Evolutionary conservation across 495 filamentous ascomycete genomes (phyloP), one percentile per base, ranked within the genome.

Genomic region (Friedmanniomyces simplex): DNA sequence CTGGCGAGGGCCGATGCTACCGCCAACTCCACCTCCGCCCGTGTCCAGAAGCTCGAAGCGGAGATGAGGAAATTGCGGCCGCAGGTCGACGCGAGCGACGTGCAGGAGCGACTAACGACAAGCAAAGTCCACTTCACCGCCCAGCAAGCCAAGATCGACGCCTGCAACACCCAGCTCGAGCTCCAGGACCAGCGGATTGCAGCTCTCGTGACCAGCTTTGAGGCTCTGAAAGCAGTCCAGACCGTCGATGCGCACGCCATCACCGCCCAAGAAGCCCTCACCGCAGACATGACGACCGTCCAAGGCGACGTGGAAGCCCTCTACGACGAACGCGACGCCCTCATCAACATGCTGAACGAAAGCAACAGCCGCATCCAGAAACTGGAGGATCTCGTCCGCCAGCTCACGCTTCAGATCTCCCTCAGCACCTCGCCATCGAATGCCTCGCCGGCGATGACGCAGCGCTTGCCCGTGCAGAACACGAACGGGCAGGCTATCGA

Each of bases 331-430:
- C 49, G 41, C 16, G 57, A 59, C 18, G 50, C 49, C 18, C 18
- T 59, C 12, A 18, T 42, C 18, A 25, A 12, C n/a, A 18, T 26
- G 39, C 37, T 53, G 36, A n/a, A 47, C 1, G 14, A 52, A 14
- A 34, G 48, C 36, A 47, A 28, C 18, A 20, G 20, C 5, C 36
- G 50, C 2, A 59, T 59, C 26, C 14, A 12, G 36, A 59, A 54
- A 49, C 57, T 59, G 1, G 57, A 59, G 28, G 50, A 49, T 21
- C 49, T 53, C 2, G 50, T 59, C 14, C 57, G 57, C 16, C 8
- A 16, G 26, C 26, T 59, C 1, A 53, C 57, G 1, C 16, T 26
- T 4, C 46, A 58, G 48, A 13, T 24, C 2, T 46, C 53, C 21
- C 6, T n/a, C 6, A 50, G 8, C 32, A 28, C 13, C 16, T 57